phyloP scores from a whole-genome alignment of 1,139 yeast species.

The Yamadazyma membranifaciens region DNA sequence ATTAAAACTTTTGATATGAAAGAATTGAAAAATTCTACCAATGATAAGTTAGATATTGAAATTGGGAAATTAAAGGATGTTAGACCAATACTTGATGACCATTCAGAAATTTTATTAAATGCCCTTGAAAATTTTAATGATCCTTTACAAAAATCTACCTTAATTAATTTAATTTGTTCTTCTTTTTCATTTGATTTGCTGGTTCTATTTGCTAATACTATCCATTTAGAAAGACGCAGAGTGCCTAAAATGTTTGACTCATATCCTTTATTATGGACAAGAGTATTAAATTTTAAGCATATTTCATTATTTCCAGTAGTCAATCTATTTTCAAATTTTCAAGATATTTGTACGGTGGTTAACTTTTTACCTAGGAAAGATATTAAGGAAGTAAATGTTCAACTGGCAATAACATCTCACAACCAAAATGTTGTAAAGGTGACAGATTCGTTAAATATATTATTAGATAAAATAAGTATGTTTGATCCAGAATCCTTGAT shows the following conservation, averaged over 20 bases:
- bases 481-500: slow-evolving; percentile 46
- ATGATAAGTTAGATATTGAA: slow-evolving; percentile 11
- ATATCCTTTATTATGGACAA: slow-evolving; percentile 47
- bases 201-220: slow-evolving; percentile 54
- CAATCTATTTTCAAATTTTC: slow-evolving; percentile 29
- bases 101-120: slow-evolving; percentile 9
- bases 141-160: background rate
- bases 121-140: background rate
- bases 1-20: slow-evolving; percentile 2
- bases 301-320: slow-evolving; percentile 23
- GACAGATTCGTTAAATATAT: slow-evolving; percentile 20
- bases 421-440: slow-evolving; percentile 28
- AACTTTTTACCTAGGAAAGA: slow-evolving; percentile 29
- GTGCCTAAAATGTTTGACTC: slow-evolving; percentile 43
- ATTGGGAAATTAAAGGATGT: slow-evolving; percentile 26
- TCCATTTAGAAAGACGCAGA: slow-evolving; percentile 36
- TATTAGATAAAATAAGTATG: slow-evolving; percentile 36
- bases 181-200: slow-evolving; percentile 57
- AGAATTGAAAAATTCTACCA: background rate
- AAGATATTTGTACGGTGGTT: slow-evolving; percentile 42
- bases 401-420: slow-evolving; percentile 21
- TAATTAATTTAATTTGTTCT: slow-evolving; percentile 38
- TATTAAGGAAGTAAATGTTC: slow-evolving; percentile 19
- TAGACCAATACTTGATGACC: slow-evolving; percentile 33
- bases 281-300: slow-evolving; percentile 14